Conservation (phyloP, 768 basidiomycete genomes). For the Rhizopogon vulgaris region DNA sequence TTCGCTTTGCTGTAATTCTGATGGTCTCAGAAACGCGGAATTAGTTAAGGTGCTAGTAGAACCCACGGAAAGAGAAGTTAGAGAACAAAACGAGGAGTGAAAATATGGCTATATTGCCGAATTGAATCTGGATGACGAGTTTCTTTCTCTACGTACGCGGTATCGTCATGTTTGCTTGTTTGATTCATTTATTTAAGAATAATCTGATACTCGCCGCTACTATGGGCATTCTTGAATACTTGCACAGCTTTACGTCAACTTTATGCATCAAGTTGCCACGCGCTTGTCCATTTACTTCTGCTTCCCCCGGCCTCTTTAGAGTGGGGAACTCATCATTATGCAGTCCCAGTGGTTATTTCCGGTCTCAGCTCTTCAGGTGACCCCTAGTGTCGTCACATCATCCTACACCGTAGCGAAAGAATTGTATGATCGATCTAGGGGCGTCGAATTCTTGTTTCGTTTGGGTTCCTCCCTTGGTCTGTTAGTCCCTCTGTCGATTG, state of each 20-base stretch:
- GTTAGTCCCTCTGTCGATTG: slow-evolving; percentile 39
- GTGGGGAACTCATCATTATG: slow-evolving; percentile 15
- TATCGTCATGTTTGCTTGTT: background rate
- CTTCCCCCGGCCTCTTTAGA: background rate
- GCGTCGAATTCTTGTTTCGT: slow-evolving; percentile 82
- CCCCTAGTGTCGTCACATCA: slow-evolving; percentile 52
- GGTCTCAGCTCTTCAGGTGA: slow-evolving; percentile 46
- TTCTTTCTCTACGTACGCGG: background rate
- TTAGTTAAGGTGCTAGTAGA: background rate
- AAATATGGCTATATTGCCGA: background rate
- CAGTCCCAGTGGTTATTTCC: slow-evolving; percentile 68
- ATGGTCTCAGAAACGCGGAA: slow-evolving; percentile 9
- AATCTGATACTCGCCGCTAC: too few species aligned
- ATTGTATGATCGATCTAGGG: slow-evolving; percentile 72
- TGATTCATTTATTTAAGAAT: background rate
- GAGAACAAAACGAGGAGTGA: background rate
- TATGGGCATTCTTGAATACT: background rate
- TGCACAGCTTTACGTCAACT: slow-evolving; percentile 7
- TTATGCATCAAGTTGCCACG: background rate
- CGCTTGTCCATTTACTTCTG: background rate
- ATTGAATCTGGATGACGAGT: background rate
- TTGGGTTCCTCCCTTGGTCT: slow-evolving; percentile 70
- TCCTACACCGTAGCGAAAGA: slow-evolving; percentile 50
- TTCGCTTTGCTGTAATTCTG: slow-evolving; percentile 15
- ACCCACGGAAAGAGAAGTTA: background rate